Base-by-base conservation (phyloP, 164 flowering plant species). In the Magnolia sinica region DNA sequence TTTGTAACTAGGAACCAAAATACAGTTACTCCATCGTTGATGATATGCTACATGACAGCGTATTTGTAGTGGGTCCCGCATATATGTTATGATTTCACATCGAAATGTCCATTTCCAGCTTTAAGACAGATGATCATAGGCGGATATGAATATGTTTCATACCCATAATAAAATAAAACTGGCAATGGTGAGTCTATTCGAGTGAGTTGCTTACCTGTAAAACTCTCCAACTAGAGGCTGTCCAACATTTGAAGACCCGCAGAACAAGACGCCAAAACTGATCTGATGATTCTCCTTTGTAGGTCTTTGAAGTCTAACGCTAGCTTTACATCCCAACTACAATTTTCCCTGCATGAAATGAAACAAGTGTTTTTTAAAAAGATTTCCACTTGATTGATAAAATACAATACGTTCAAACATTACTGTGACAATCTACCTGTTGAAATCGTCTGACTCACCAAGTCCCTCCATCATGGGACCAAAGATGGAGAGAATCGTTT, bases 251-350 rank as follows among this genome's bases (percentile, higher is more conserved):
- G 72, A 19, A 82, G 82, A 52, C 96, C 94, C 27, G 83, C 19
- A 16, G 73, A 64, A 81, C 98, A 92, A 22, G 97, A 88, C 6
- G 83, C 77, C 71, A 89, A 5, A 65, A 92, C 79, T 4, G 95
- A 95, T 51, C 90, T 87, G 59, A 91, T 20, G 14, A 95, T 91
- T 73, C 81, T 84, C 77, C 88, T 86, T 52, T 90, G 92, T 14
- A 83, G 58, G 79, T 85, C 84, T 82, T 89, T 95, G 80, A 70
- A 92, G 24, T 87, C 87, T 81, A 83, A 24, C 8, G 96, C 96
- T 64, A 91, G 77, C 80, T 87, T 89, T 65, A 92, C 87, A 79
- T 91, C 98, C 98, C 94, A 90, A 59, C 79, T 75, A 5, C 63
- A 52, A 61, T 72, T 76, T 73, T 81, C 82, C 68, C 93, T 90